These are phyloP conservation scores for Macrophomina tecta DNA, from an alignment of 2,329 filamentous ascomycete species.

Conservation along the genomic window DNA sequence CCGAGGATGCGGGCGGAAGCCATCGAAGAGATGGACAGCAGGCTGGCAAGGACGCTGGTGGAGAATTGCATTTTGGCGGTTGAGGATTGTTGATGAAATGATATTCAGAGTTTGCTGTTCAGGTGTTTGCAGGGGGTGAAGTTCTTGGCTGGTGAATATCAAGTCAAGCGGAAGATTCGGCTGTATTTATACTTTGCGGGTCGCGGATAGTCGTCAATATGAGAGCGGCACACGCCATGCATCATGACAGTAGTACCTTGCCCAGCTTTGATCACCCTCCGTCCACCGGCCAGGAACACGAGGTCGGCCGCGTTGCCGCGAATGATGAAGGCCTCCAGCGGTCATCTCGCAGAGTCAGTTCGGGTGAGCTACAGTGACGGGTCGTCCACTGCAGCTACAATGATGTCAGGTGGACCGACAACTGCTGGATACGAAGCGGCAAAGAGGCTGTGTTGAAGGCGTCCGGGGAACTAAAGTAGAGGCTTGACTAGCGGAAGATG, in stretches of 20 bases:
- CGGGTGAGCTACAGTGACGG: neutral
- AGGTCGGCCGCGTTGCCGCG: neutral
- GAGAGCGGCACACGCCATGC: neutral
- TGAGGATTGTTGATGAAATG: neutral
- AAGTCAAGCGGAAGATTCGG: neutral
- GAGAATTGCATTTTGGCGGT: conserved; percentile 31
- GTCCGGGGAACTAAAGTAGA: neutral
- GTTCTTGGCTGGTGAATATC: neutral
- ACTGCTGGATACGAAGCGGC: neutral
- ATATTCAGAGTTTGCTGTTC: neutral
- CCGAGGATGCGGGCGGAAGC: conserved; percentile 51
- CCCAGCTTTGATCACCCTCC: conserved; percentile 7
- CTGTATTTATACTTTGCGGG: neutral
- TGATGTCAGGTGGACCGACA: neutral
- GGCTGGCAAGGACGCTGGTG: conserved; percentile 31
- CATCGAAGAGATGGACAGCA: conserved; percentile 30
- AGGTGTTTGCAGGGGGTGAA: too few relatives aligned
- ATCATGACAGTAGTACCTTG: neutral
- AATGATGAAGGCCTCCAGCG: neutral
- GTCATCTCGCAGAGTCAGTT: neutral
- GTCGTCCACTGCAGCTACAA: neutral
- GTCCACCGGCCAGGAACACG: conserved; percentile 2
- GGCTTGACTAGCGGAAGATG: conserved; percentile 1
- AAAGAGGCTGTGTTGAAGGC: neutral
- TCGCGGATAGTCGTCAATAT: neutral